Conservation (phyloP, 2,329 filamentous ascomycete genomes). For the Trichoderma sp. region DNA sequence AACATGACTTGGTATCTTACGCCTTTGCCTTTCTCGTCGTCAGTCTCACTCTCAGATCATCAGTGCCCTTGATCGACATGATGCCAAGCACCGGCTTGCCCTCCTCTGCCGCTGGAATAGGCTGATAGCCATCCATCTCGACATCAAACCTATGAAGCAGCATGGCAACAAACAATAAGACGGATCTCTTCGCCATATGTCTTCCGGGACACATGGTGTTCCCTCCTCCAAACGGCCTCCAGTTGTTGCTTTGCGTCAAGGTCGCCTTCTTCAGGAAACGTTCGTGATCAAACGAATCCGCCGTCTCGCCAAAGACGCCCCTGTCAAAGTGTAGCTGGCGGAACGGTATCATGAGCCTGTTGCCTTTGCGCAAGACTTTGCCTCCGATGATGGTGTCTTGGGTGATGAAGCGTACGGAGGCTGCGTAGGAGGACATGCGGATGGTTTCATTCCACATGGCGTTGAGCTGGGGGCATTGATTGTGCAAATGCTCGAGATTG, state of each 20-base stretch:
- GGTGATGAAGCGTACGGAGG: conserved; percentile 27
- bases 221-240: conserved; percentile 31
- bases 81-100: neutral
- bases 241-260: conserved; percentile 21
- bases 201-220: conserved; percentile 29
- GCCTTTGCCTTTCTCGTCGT: neutral
- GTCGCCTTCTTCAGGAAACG: conserved; percentile 22
- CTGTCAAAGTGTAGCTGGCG: conserved; percentile 27
- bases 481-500: conserved; percentile 29
- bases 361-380: conserved; percentile 27
- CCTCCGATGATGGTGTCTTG: conserved; percentile 27
- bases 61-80: neutral
- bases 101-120: neutral
- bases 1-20: neutral
- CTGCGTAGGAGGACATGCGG: conserved; percentile 24
- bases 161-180: conserved; percentile 25
- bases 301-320: conserved; percentile 22
- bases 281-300: conserved; percentile 20
- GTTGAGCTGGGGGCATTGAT: conserved; percentile 25
- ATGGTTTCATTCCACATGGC: conserved; percentile 30
- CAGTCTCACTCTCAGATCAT: neutral
- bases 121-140: neutral
- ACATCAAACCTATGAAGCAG: conserved; percentile 25
- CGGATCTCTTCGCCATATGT: conserved; percentile 21
- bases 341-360: conserved; percentile 29